These are phyloP conservation scores for Metschnikowia chrysomelidarum DNA, from an alignment of 805 yeast species.

Conservation along the genomic window DNA sequence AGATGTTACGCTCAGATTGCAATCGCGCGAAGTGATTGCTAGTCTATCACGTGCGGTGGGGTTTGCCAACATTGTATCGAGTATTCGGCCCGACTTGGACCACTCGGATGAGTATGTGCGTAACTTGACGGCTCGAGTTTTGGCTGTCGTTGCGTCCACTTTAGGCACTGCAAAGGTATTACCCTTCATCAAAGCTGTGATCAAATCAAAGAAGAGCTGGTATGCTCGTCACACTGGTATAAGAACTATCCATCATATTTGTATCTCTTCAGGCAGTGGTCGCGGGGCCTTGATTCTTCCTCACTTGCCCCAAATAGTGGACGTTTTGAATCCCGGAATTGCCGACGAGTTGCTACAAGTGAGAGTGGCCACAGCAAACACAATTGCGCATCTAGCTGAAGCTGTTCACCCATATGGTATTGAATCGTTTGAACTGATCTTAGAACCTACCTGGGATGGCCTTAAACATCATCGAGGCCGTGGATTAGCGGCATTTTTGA, in stretches of 20 bases:
- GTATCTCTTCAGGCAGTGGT: constrained; percentile 60
- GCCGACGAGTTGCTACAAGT: constrained; percentile 68
- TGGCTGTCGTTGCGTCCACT: constrained; percentile 82
- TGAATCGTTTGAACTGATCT: constrained; percentile 71
- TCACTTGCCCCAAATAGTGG: constrained; percentile 61
- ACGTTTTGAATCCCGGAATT: constrained; percentile 55
- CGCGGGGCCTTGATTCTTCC: constrained; percentile 58
- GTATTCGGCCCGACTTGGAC: constrained; percentile 79
- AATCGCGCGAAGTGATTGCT: constrained; percentile 76
- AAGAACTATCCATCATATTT: constrained; percentile 72
- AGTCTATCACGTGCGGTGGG: constrained; percentile 82
- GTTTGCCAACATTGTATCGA: constrained; percentile 70
- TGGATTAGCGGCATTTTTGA: constrained; percentile 69
- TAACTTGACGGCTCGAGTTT: constrained; percentile 68
- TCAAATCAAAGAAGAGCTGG: constrained; percentile 75
- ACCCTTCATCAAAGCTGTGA: constrained; percentile 81
- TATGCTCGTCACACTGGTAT: constrained; percentile 82
- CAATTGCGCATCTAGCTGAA: constrained; percentile 75
- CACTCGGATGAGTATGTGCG: constrained; percentile 79
- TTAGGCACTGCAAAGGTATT: constrained; percentile 68
- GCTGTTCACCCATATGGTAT: constrained; percentile 85
- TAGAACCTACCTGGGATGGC: constrained; percentile 83
- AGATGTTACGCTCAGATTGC: constrained; percentile 67
- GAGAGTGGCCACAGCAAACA: constrained; percentile 65
- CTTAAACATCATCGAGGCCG: constrained; percentile 74